Base-by-base conservation (phyloP, 2,329 filamentous ascomycete genomes). In the Trichoderma simmonsii region DNA sequence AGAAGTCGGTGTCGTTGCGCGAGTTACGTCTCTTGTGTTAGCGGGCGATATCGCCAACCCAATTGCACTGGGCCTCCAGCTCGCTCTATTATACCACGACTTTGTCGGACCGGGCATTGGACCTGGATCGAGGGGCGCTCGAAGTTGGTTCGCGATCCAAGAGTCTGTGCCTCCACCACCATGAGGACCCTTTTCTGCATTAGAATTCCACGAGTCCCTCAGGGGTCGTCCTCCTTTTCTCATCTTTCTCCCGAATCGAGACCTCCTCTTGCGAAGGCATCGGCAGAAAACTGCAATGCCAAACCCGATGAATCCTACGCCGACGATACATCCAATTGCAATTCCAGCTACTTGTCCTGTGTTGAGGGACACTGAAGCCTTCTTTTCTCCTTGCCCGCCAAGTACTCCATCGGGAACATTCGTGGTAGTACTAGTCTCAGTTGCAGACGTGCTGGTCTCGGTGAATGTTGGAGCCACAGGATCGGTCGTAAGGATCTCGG, bases 261-360 rank as follows among this genome's bases (percentile, higher is more conserved):
- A 82, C 24, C 79, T 82, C 75, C 78, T 82, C 64, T 80, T 81
- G n/a, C 86, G 83, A 71, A 77, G 78, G 59, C 75, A 76, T 60
- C 85, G 81, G 4, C 83, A 82, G 15, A 87, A 70, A 8, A 87
- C 75, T 28, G 89, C 83, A 14, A 87, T 77, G 5, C 82, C 82
- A 32, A 88, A 76, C 6, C 84, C 86, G 21, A 91, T 75, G 5
- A 84, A 78, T 4, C 85, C 80, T 1, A 84, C 62, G 2, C 61
- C 85, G 5, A 85, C 86, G 5, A 85, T 83, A 12, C 85, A 82
- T 6, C 88, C 90, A 4, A 89, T 82, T 1, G 85, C 82, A 72
- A 92, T 89, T 7, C 89, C 90, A 21, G 85, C 85, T 61, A 91
- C 84, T 73, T 90, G 86, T 4, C 80, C 80, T 7, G 81, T 82